phyloP scores from a whole-genome alignment of 768 basidiomycete genomes.

The Serendipita sp. region DNA sequence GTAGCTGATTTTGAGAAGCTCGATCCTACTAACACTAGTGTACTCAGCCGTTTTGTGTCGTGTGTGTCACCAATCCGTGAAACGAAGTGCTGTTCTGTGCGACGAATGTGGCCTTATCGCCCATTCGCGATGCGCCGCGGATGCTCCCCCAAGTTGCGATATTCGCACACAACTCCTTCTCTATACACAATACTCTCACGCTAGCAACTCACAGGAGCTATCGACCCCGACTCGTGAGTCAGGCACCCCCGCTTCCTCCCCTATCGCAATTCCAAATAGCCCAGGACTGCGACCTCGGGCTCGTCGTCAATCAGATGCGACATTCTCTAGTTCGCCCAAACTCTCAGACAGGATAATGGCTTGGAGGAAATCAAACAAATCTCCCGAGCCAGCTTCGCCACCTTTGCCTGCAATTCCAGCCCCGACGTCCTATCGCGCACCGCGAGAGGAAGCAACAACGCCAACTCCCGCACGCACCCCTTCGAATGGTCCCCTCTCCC shows the following conservation, averaged over 20 bases:
- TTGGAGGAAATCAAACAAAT: background rate
- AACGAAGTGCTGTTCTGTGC: constrained; percentile 78
- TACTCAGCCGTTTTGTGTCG: constrained; percentile 67
- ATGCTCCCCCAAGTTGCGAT: constrained; percentile 69
- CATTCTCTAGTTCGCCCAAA: constrained; percentile 20
- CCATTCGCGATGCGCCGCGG: constrained; percentile 58
- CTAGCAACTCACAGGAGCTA: constrained; percentile 10
- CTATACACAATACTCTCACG: constrained; percentile 62
- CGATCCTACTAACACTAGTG: constrained; percentile 4
- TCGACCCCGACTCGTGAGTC: constrained; percentile 1
- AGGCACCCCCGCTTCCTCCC: background rate
- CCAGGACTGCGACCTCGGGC: constrained; percentile 33
- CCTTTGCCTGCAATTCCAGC: constrained; percentile 24
- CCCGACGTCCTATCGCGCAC: background rate
- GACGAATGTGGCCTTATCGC: constrained; percentile 80
- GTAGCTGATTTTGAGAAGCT: constrained; percentile 19
- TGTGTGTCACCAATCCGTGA: constrained; percentile 63
- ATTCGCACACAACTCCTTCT: constrained; percentile 64
- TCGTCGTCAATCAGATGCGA: constrained; percentile 23
- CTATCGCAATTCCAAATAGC: background rate
- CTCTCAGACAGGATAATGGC: constrained; percentile 19
- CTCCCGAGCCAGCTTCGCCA: background rate
- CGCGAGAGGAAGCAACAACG: background rate
- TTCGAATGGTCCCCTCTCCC: background rate
- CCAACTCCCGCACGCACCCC: background rate